Base-by-base conservation (phyloP, 2,329 filamentous ascomycete species). In the Rasamsonia emersonii region DNA sequence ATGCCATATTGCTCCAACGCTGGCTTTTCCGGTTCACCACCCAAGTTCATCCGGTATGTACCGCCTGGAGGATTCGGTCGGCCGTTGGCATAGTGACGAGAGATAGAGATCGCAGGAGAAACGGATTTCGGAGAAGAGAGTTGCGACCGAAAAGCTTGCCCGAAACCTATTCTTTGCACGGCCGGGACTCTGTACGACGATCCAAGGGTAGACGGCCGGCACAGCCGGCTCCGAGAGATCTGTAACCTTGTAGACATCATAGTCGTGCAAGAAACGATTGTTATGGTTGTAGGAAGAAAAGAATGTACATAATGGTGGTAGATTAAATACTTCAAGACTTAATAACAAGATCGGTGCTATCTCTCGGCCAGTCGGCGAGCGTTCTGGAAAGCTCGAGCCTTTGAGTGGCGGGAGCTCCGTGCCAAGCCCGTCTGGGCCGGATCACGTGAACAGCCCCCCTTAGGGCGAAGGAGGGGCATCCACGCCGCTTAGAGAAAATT, bases 31-130 rank as follows among this genome's bases (percentile, higher is more conserved):
- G 66, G 65, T 45, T 76, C 82, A 35, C 73, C 77, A 34, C 85
- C 75, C 54, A 96, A 62, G 54, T 96, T 79, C 88, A 96, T 96
- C 43, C 82, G 82, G 61, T 95, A 86, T 1, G 86, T 95, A 35
- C 88, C 88, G 30, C 89, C 89, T 0, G 89, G 86, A 1, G 86
- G 88, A 43, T 91, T 85, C 40, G 86, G 84, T 38, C 81, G 28
- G 7, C 70, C 66, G 42, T 58, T 70, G 49, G 82, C 80, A 67
- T 77, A 67, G 36, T 52, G 48, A 31, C 58, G 52, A 25, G 58
- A 36, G 13, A 40, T 33, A 9, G 28, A 24, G 16, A 43, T 18
- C 1, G 51, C 28, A 17, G 37, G 37, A 19, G 30, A 28, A 11
- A 33, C 24, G 34, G 19, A 18, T 36, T 15, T 20, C 17, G 24